These are phyloP conservation scores for Thymus mandschuricus DNA, from an alignment of 257 asterid species.

Conservation along the genomic window DNA sequence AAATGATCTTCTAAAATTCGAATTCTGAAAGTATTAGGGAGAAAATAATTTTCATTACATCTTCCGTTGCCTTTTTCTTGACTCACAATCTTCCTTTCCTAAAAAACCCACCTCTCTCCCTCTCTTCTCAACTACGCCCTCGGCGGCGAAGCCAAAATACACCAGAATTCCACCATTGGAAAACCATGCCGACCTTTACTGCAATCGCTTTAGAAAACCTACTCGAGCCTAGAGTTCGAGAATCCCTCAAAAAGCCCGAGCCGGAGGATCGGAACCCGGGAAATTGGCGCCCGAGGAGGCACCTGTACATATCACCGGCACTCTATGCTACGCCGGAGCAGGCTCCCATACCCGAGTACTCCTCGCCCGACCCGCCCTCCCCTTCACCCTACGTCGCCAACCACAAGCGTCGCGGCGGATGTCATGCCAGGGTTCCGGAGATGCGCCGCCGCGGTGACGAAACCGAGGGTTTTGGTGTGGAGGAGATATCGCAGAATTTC, in stretches of 20 bases:
- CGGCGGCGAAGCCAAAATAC: constrained; percentile 35
- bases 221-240: constrained; percentile 56
- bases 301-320: constrained; percentile 74
- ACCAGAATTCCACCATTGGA: not conserved
- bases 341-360: constrained; percentile 60
- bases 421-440: constrained; percentile 35
- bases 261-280: constrained; percentile 30
- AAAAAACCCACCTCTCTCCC: constrained; percentile 24
- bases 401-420: constrained; percentile 74
- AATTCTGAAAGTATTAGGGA: no score
- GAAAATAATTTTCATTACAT: no score
- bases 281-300: constrained; percentile 47
- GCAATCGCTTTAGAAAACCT: constrained; percentile 54
- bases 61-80: not conserved
- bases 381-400: constrained; percentile 85
- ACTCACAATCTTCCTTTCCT: constrained; percentile 13
- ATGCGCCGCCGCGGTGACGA: constrained; percentile 24
- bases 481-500: constrained; percentile 34
- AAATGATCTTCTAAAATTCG: no score
- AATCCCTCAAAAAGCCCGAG: constrained; percentile 41
- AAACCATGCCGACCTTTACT: constrained; percentile 64
- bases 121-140: not conserved
- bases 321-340: constrained; percentile 76
- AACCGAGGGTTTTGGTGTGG: constrained; percentile 24
- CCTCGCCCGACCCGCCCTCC: constrained; percentile 46